Percentiles rank a stretch among this genome's conserved stretches.
Evolutionary conservation across 2,329 filamentous ascomycete genomes (phyloP).

Genomic region (Sporothrix pseudoabietina): DNA sequence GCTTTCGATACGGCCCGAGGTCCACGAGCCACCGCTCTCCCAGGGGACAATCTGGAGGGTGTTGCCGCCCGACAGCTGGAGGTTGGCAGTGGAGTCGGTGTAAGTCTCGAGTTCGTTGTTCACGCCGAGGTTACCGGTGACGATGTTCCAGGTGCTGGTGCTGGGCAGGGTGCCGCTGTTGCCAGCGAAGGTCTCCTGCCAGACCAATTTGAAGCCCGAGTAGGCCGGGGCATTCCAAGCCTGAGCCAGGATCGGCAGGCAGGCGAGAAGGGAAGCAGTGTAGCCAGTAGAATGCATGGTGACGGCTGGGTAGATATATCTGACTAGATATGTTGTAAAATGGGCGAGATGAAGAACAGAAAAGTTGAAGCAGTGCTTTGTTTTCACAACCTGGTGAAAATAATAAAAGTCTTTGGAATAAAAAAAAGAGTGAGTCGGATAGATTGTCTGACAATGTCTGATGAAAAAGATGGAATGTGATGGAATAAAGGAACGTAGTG

Average conservation of each 20-base stretch:
- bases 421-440: not conserved
- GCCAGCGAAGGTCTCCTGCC: conserved; percentile 52
- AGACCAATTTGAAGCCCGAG: conserved; percentile 48
- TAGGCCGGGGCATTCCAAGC: conserved; percentile 47
- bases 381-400: conserved; percentile 18
- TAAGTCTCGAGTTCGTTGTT: conserved; percentile 56
- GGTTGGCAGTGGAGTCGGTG: conserved; percentile 48
- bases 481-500: conserved; percentile 8
- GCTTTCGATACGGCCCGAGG: conserved; percentile 55
- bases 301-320: not conserved
- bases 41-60: conserved; percentile 56
- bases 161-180: conserved; percentile 45
- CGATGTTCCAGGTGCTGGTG: conserved; percentile 50
- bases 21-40: conserved; percentile 47
- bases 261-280: conserved; percentile 33
- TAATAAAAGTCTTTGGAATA: not conserved
- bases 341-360: not conserved
- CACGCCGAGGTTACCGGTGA: conserved; percentile 46
- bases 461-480: conserved; percentile 12
- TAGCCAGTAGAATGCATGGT: conserved; percentile 25
- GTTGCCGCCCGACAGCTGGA: conserved; percentile 54
- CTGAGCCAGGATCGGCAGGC: conserved; percentile 38
- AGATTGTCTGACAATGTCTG: not conserved
- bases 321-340: not conserved
- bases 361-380: no score